Evolutionary conservation across 352 stramenopile species (phyloP).

Genomic region (Pythium biforme): DNA sequence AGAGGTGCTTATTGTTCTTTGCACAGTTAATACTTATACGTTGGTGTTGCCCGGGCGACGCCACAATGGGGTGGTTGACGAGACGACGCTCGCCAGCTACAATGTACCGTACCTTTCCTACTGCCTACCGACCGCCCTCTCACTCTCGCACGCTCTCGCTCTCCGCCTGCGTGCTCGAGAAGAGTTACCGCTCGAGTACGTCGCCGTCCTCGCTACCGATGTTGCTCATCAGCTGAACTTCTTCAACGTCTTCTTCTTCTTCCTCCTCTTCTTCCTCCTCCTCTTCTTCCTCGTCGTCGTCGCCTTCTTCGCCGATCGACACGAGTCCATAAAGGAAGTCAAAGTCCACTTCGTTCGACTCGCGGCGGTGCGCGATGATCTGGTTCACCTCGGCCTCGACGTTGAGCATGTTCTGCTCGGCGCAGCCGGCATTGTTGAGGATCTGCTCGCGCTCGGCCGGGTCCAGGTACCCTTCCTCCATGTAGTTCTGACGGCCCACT

Average conservation of each 20-base stretch:
- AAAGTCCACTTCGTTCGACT: slow-evolving; percentile 84
- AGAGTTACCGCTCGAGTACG: slow-evolving; percentile 1
- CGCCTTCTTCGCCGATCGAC: slow-evolving; percentile 23
- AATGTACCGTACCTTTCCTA: not conserved
- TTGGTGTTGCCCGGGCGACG: not conserved
- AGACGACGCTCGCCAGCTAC: not conserved
- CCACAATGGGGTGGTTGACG: not conserved
- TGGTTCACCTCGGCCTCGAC: slow-evolving; percentile 82
- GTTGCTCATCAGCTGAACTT: slow-evolving; percentile 25
- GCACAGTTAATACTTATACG: not conserved
- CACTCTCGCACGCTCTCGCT: not conserved
- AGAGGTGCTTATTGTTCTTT: not conserved
- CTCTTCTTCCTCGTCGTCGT: slow-evolving; percentile 29
- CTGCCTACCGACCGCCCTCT: not conserved
- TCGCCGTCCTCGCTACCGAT: not conserved
- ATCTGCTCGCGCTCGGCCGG: slow-evolving; percentile 73
- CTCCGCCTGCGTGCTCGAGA: not conserved
- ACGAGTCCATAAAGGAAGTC: slow-evolving; percentile 69
- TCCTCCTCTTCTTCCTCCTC: slow-evolving; percentile 36
- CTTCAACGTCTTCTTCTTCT: slow-evolving; percentile 33
- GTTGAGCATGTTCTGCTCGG: slow-evolving; percentile 61
- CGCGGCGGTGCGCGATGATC: slow-evolving; percentile 75
- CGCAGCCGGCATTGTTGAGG: slow-evolving; percentile 74
- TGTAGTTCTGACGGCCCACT: slow-evolving; percentile 78
- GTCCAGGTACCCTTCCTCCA: slow-evolving; percentile 85